Conservation (phyloP, 139 green algal species). For the Micromonas pusilla region DNA sequence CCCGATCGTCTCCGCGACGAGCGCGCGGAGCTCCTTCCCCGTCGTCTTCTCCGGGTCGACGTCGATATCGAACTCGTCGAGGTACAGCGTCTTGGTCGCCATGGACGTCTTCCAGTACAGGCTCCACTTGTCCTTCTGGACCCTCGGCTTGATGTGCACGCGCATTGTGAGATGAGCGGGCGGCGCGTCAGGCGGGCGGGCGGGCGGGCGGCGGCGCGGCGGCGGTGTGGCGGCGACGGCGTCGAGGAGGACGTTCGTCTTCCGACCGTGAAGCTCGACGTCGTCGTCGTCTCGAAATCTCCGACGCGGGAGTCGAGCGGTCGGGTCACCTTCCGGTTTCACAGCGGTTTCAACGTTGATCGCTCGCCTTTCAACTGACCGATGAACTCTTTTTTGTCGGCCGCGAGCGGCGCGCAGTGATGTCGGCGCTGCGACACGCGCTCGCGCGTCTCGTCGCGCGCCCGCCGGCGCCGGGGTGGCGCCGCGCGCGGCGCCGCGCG, state of each 20-base stretch:
- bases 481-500: too few relatives aligned
- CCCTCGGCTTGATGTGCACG: slow-evolving; percentile 53
- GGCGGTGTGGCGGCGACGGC: not conserved
- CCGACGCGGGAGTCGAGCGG: too few relatives aligned
- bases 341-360: not conserved
- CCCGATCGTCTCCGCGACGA: slow-evolving; percentile 25
- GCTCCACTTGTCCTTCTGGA: slow-evolving; percentile 69
- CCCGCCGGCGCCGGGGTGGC: too few relatives aligned
- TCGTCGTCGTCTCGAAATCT: not conserved
- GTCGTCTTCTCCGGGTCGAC: slow-evolving; percentile 22
- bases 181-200: not conserved
- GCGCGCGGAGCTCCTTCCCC: slow-evolving; percentile 25
- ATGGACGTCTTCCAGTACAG: slow-evolving; percentile 82
- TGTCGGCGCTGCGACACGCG: not conserved
- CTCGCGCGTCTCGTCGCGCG: not conserved
- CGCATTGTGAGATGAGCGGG: slow-evolving; percentile 21
- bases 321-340: not conserved
- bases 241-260: not conserved
- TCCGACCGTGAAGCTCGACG: not conserved
- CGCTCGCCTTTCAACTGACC: not conserved
- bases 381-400: too few relatives aligned
- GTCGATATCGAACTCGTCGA: slow-evolving; percentile 31
- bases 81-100: slow-evolving; percentile 42
- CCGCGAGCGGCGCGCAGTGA: too few relatives aligned
- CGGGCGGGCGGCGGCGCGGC: too few relatives aligned